A percentile compares a stretch with the other conserved stretches of the same genome.
phyloP scores from a whole-genome alignment of 2,329 filamentous ascomycete species.

The Ceratocystis cubensis region DNA sequence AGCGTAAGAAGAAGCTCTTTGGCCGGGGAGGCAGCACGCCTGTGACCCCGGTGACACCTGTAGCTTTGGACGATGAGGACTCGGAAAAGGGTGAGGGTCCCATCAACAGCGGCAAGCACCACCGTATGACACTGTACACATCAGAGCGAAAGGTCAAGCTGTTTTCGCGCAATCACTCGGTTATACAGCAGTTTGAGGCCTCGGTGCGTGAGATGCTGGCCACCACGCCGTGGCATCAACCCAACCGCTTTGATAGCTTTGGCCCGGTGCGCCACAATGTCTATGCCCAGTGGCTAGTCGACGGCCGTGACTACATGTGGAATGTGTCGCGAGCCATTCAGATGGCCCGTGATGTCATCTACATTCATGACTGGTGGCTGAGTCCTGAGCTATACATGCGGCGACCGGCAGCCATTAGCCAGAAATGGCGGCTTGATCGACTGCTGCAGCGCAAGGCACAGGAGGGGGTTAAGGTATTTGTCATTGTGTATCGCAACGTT shows the following conservation, averaged over 20 bases:
- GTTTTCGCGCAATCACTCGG: constrained; percentile 78
- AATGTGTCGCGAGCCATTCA: constrained; percentile 93
- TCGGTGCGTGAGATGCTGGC: constrained; percentile 78
- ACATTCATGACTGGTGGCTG: constrained; percentile 99
- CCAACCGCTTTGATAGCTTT: constrained; percentile 84
- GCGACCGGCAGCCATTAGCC: constrained; percentile 84
- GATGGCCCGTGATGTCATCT: constrained; percentile 94
- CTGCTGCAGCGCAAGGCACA: constrained; percentile 85
- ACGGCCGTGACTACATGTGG: constrained; percentile 98
- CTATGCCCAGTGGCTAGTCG: constrained; percentile 91
- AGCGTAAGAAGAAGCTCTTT: constrained; percentile 47
- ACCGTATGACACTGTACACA: constrained; percentile 77
- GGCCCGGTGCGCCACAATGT: constrained; percentile 77
- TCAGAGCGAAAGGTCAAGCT: constrained; percentile 86
- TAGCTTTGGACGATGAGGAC: constrained; percentile 19
- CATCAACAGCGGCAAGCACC: constrained; percentile 44
- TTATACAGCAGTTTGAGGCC: constrained; percentile 83
- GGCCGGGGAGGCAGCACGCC: constrained; percentile 27
- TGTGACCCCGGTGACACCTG: constrained; percentile 14
- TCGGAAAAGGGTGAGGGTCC: constrained; percentile 20
- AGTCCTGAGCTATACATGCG: constrained; percentile 94
- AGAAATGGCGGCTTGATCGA: constrained; percentile 92
- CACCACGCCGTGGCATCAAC: constrained; percentile 69
- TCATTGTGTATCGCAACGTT: constrained; percentile 96
- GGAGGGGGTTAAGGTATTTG: constrained; percentile 93